phyloP scores from a whole-genome alignment of 305 asterid species.

The Nicotiana rustica region DNA sequence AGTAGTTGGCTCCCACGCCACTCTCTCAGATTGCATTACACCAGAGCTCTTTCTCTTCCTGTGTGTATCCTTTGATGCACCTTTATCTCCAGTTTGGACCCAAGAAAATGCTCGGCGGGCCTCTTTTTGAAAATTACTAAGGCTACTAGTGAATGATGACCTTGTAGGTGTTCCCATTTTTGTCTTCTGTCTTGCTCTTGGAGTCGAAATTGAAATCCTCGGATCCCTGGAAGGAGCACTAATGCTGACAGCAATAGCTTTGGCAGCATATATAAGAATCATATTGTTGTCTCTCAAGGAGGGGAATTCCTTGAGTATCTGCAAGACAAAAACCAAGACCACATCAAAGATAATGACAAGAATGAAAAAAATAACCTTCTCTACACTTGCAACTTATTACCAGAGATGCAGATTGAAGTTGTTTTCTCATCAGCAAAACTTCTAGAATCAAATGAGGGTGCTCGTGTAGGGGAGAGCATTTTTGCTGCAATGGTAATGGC shows the following conservation, averaged over 20 bases:
- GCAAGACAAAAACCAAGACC: slow-evolving; percentile 40
- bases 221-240: slow-evolving; percentile 82
- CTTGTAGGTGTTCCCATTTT: slow-evolving; percentile 78
- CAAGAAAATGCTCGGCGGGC: slow-evolving; percentile 99
- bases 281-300: slow-evolving; percentile 78
- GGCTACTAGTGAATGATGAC: slow-evolving; percentile 85
- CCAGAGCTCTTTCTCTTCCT: slow-evolving; percentile 98
- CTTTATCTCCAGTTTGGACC: slow-evolving; percentile 89
- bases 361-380: not conserved
- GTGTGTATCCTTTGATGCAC: slow-evolving; percentile 71
- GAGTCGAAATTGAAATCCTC: slow-evolving; percentile 69
- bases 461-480: slow-evolving; percentile 95
- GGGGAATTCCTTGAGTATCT: slow-evolving; percentile 94
- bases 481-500: slow-evolving; percentile 99
- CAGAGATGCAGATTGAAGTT: slow-evolving; percentile 95
- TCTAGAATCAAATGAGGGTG: slow-evolving; percentile 97
- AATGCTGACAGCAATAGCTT: slow-evolving; percentile 88
- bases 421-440: slow-evolving; percentile 98
- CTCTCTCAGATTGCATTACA: slow-evolving; percentile 82
- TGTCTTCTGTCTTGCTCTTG: slow-evolving; percentile 85
- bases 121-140: slow-evolving; percentile 94
- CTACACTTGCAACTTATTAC: slow-evolving; percentile 50
- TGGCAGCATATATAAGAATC: slow-evolving; percentile 88
- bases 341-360: not conserved
- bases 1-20: slow-evolving; percentile 93